Base-by-base conservation (phyloP, 1,284 basidiomycete species). In the Moesziomyces antarcticus region DNA sequence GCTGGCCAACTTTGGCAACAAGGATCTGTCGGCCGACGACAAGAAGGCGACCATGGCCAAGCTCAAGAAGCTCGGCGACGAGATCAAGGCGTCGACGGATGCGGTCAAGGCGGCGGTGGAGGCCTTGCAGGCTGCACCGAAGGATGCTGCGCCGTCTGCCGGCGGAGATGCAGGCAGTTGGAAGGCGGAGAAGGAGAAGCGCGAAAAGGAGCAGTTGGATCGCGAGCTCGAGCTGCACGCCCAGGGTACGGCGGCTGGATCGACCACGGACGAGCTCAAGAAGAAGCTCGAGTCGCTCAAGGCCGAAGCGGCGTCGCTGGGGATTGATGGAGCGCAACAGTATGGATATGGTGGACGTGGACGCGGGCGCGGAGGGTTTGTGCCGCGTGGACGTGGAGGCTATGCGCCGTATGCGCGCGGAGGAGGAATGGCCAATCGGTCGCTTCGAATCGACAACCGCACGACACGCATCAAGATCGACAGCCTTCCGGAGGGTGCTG, bases 401-500 rank as follows among this genome's bases (percentile, higher is more conserved):
- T 88, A 91, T 68, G 90, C 90, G 1, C 88, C 92, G n/a, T 91
- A 89, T 10, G 87, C 91, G 54, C 87, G 86, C 13, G 90, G 89
- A 4, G 79, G 77, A 21, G 86, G 88, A 40, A 87, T 88, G 45
- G 75, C 80, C 27, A 83, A 73, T 25, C 73, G 75, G n/a, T 70
- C 82, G 75, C 92, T 96, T 90, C 91, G 91, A 75, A 88, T 97
- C 24, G 94, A 97, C 85, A 94, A 96, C 79, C 89, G 94, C 20
- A 92, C 94, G 5, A 92, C 91, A 85, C 90, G 89, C 81, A 85
- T 97, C 30, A 85, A 91, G 45, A 86, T 97, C 41, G 90, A 92
- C 73, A 92, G 90, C 41, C 88, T 89, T 0, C 79, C 86, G 1
- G 45, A 68, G 2, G 79, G 73, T 1, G 86, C 85, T 33, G 86